phyloP scores from a whole-genome alignment of 345 rosid genomes.

The Bretschneidera sinensis region DNA sequence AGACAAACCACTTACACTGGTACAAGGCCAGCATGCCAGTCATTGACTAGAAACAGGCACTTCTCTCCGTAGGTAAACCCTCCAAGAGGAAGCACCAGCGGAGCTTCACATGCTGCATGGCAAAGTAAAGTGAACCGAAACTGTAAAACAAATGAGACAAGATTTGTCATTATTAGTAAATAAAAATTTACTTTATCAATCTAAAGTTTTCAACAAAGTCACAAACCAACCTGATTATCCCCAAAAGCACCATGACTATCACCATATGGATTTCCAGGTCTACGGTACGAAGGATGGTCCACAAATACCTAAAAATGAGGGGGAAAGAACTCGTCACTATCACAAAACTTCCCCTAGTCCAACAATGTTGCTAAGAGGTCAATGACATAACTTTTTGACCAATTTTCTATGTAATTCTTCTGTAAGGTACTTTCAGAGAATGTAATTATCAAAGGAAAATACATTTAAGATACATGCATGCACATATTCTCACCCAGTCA shows the following conservation, averaged over 20 bases:
- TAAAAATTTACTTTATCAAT: neutral
- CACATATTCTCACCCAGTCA: constrained; percentile 69
- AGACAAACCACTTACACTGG: constrained; percentile 57
- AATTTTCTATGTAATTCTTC: neutral
- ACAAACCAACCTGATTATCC: constrained; percentile 74
- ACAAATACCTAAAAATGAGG: constrained; percentile 61
- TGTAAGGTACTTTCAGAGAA: neutral
- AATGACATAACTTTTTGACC: neutral
- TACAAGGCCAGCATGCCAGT: constrained; percentile 97
- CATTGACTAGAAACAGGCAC: constrained; percentile 87
- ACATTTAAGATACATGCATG: constrained; percentile 3
- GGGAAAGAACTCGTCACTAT: constrained; percentile 1
- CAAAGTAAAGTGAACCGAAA: constrained; percentile 90
- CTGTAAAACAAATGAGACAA: constrained; percentile 48
- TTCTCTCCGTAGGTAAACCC: constrained; percentile 92
- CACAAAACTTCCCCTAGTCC: neutral
- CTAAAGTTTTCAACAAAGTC: constrained; percentile 5
- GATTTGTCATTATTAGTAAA: constrained; percentile 21
- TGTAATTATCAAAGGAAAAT: neutral
- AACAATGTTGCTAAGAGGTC: constrained; percentile 3
- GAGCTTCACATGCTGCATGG: constrained; percentile 99
- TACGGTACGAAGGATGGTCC: constrained; percentile 75
- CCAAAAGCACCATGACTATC: constrained; percentile 79
- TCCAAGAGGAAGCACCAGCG: constrained; percentile 84
- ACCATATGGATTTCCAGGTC: constrained; percentile 95